Conservation (phyloP, 1,284 basidiomycete genomes). For the Pseudozyma hubeiensis region DNA sequence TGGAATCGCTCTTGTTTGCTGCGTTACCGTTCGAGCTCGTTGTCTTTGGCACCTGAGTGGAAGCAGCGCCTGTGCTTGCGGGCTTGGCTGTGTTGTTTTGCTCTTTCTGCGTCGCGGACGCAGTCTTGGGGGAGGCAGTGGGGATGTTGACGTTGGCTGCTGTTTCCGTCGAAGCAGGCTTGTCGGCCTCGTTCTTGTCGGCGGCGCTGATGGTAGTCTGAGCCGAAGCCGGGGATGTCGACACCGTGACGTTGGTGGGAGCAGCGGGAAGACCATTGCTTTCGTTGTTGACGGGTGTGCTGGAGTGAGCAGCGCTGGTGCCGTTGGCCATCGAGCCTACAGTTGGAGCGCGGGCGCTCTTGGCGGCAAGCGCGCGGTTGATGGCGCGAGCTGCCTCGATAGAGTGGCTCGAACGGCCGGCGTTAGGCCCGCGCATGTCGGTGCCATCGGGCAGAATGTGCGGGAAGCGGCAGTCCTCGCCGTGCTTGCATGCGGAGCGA, state of each 20-base stretch:
- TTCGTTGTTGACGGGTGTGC: conserved; percentile 12
- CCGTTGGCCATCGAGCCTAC: conserved; percentile 13
- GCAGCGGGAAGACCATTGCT: conserved; percentile 9
- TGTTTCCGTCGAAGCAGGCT: conserved; percentile 24
- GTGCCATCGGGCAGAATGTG: conserved; percentile 67
- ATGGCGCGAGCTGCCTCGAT: conserved; percentile 46
- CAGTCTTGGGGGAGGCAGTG: conserved; percentile 8
- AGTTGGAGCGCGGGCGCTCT: conserved; percentile 22
- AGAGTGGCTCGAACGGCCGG: conserved; percentile 44
- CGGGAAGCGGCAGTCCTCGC: conserved; percentile 67
- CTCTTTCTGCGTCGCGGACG: conserved; percentile 23
- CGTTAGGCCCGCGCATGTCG: conserved; percentile 57
- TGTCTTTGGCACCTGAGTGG: conserved; percentile 18
- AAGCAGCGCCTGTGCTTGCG: conserved; percentile 15
- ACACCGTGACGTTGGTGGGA: conserved; percentile 30
- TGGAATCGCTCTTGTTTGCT: conserved; percentile 25
- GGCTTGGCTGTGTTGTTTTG: conserved; percentile 23
- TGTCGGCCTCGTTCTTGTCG: conserved; percentile 17
- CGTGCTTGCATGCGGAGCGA: conserved; percentile 62
- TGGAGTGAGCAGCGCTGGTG: conserved; percentile 21
- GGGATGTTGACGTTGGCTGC: conserved; percentile 4
- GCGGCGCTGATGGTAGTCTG: conserved; percentile 29
- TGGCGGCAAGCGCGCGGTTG: conserved; percentile 49
- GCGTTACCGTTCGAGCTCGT: conserved; percentile 11
- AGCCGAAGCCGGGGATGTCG: conserved; percentile 41